phyloP scores from a whole-genome alignment of 495 filamentous ascomycete genomes.

The Eremomyces bilateralis region DNA sequence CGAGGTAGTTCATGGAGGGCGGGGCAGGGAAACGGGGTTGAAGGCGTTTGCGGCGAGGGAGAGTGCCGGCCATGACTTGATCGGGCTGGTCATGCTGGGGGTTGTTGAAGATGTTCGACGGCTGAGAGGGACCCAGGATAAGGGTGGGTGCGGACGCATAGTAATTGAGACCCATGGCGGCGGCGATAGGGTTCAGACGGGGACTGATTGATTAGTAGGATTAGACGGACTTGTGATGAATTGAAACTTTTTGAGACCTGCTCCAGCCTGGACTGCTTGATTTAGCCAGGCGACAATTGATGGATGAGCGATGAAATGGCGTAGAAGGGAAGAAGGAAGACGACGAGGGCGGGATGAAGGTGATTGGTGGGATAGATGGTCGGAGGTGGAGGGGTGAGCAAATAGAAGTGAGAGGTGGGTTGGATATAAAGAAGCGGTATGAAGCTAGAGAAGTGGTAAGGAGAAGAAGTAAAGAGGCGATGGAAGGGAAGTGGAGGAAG shows the following conservation, averaged over 20 bases:
- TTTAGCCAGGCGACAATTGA: too few relatives aligned
- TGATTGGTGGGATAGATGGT: slow-evolving; percentile 3
- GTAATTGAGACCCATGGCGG: slow-evolving; percentile 17
- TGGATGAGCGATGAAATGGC: background rate
- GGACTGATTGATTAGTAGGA: too few relatives aligned
- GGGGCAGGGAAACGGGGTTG: slow-evolving; percentile 12
- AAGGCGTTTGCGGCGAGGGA: slow-evolving; percentile 1
- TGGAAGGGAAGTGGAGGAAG: too few relatives aligned
- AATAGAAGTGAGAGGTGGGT: slow-evolving; percentile 1
- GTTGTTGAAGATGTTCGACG: slow-evolving; percentile 7
- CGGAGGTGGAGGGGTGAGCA: slow-evolving; percentile 1
- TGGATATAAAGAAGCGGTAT: slow-evolving; percentile 3
- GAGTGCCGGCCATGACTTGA: slow-evolving; percentile 3
- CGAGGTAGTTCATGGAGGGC: slow-evolving; percentile 14
- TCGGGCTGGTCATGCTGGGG: slow-evolving; percentile 1
- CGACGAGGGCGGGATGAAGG: background rate
- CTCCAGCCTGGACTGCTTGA: too few relatives aligned
- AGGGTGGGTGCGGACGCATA: slow-evolving; percentile 12
- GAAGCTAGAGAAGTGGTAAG: too few relatives aligned
- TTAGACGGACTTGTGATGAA: too few relatives aligned
- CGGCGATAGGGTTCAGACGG: too few relatives aligned
- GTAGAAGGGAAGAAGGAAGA: background rate
- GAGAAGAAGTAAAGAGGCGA: too few relatives aligned
- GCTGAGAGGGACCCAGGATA: slow-evolving; percentile 12
- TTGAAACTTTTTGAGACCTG: too few relatives aligned